A percentile compares a stretch with the other conserved stretches of the same genome.
These are phyloP conservation scores for Orobanche coerulescens DNA, from an alignment of 257 asterid species.

Conservation along the genomic window DNA sequence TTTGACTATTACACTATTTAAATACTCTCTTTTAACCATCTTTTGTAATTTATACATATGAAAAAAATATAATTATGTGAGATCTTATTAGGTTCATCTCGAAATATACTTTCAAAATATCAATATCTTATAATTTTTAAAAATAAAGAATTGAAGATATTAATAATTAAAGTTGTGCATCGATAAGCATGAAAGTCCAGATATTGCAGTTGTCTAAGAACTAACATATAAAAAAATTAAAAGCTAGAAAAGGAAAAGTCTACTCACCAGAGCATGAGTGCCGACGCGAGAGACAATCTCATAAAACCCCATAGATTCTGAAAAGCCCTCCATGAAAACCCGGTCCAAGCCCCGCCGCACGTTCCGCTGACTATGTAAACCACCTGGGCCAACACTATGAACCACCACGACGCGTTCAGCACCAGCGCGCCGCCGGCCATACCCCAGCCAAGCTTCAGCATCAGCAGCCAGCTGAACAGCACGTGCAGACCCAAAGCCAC, in stretches of 20 bases:
- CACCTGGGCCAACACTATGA: constrained; percentile 44
- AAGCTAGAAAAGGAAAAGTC: background rate
- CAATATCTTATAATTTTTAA: no score
- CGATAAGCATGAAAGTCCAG: no score
- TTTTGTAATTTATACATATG: no score
- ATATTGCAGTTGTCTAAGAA: no score
- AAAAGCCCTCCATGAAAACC: constrained; percentile 46
- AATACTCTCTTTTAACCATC: no score
- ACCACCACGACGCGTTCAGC: constrained; percentile 54
- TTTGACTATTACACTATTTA: no score
- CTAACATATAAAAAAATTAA: no score
- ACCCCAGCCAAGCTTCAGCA: constrained; percentile 43
- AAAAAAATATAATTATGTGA: no score
- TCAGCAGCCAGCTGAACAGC: constrained; percentile 43
- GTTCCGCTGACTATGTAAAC: constrained; percentile 34
- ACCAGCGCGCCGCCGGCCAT: constrained; percentile 47
- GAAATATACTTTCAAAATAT: no score
- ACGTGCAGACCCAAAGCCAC: constrained; percentile 35
- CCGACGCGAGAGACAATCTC: constrained; percentile 46
- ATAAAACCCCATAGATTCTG: constrained; percentile 36
- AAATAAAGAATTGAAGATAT: no score
- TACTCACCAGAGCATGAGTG: constrained; percentile 56
- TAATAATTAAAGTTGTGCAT: no score
- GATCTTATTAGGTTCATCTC: no score
- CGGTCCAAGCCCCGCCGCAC: constrained; percentile 51